Evolutionary conservation across 768 basidiomycete genomes (phyloP), one percentile per base, ranked within the genome.

Genomic region (Panaeolus cyanescens): DNA sequence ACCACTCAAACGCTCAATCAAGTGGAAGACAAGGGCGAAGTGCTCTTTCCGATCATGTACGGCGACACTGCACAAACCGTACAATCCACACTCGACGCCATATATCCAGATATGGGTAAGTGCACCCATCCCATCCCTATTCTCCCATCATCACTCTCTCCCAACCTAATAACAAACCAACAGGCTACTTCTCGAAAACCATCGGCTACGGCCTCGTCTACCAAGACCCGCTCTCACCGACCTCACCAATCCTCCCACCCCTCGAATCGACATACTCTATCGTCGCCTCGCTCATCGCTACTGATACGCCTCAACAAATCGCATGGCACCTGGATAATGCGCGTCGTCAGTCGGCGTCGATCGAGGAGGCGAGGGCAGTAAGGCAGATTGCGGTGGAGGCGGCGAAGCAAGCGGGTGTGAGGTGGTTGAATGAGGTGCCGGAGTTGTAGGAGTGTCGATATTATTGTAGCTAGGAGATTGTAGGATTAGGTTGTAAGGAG

Each of bases 31-130:
- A 71, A 70, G 12, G 88, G 88, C 0, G 64, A 75, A 56, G 69
- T 63, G 3, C 74, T 80, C 59, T 89, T 85, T 68, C 62, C 75
- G 22, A 70, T 74, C 4, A 76, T 84, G 15, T 90, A 90, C 62
- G 86, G 87, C 15, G 80, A 83, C 33, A 85, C 83, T 2, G 81
- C 86, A 6, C 70, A 76, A 28, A 42, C 68, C 2, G 82, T 88
- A 3, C 82, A 83, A 61, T 62, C 56, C 2, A 62, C 88, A n/a
- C 68, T 90, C 17, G 72, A 77, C 64, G 63, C 72, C 10, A 78
- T 83, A 30, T 87, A 87, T 69, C 88, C 88, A 0, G 89, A 90
- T 67, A 75, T 90, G 69, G 87, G 89, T 88, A 64, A 61, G 80
- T 67, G 32, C 19, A 19, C 17, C 36, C 15, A 54, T 36, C 31